Percentiles rank a stretch among this genome's conserved stretches.
Evolutionary conservation across 495 filamentous ascomycete species (phyloP).

Genomic region (Zalerion maritima): DNA sequence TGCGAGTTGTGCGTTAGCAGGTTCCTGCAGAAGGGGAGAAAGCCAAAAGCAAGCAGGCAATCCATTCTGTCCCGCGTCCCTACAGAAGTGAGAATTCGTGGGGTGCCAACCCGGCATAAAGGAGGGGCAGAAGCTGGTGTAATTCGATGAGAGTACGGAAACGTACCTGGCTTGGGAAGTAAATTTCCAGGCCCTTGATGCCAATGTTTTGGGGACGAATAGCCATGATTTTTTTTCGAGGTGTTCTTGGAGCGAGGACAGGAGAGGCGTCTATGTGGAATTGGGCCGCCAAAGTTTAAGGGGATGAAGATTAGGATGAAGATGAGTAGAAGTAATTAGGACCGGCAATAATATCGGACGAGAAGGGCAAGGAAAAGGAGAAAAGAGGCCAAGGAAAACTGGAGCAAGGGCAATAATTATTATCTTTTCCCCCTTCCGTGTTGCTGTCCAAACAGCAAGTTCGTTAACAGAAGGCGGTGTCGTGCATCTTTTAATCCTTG

Average conservation of each 20-base stretch:
- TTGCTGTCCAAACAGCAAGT: constrained; percentile 1
- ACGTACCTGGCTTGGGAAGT: constrained; percentile 89
- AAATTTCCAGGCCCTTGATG: constrained; percentile 99
- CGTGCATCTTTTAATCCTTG: no score
- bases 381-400: constrained; percentile 1
- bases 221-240: constrained; percentile 64
- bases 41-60: constrained; percentile 1
- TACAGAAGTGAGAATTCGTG: constrained; percentile 15
- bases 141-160: neutral
- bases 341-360: neutral
- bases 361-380: constrained; percentile 1
- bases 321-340: neutral
- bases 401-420: neutral
- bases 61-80: neutral
- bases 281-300: neutral
- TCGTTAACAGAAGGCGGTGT: no score
- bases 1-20: constrained; percentile 2
- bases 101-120: neutral
- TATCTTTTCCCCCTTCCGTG: neutral
- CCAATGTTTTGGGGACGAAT: constrained; percentile 88
- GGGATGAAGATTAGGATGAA: neutral
- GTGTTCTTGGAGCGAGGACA: no score
- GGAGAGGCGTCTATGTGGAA: no score
- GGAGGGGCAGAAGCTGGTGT: neutral
- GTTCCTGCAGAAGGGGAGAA: constrained; percentile 5